Conservation (phyloP, 257 asterid genomes). For the Ehretia macrophylla region DNA sequence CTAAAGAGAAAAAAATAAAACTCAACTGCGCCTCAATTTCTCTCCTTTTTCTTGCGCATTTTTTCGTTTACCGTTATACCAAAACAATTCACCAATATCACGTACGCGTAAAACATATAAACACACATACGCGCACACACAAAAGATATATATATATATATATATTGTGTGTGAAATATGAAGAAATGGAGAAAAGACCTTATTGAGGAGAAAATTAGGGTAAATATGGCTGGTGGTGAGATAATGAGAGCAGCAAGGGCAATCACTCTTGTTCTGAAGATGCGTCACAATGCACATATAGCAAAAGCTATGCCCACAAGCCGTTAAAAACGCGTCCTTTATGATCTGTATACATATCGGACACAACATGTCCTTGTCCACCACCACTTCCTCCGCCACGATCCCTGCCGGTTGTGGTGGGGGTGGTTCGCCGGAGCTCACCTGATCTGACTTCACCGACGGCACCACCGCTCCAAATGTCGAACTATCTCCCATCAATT, state of each 20-base stretch:
- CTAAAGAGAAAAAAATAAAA: too few relatives aligned
- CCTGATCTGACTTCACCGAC: constrained; percentile 37
- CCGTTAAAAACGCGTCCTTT: constrained; percentile 77
- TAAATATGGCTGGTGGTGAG: constrained; percentile 59
- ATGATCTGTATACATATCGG: constrained; percentile 94
- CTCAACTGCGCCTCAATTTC: too few relatives aligned
- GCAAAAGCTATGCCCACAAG: constrained; percentile 94
- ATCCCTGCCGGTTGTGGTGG: constrained; percentile 6
- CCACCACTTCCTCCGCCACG: constrained; percentile 23
- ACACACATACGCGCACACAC: too few relatives aligned
- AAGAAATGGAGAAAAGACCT: constrained; percentile 52
- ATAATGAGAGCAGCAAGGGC: constrained; percentile 83
- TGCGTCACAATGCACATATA: constrained; percentile 86
- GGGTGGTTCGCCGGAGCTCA: constrained; percentile 12
- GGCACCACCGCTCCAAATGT: constrained; percentile 54
- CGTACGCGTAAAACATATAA: too few relatives aligned
- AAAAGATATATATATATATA: too few relatives aligned
- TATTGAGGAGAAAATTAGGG: constrained; percentile 92
- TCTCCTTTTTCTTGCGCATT: too few relatives aligned
- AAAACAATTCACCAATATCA: too few relatives aligned
- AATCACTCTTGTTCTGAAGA: constrained; percentile 77
- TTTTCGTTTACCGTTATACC: too few relatives aligned
- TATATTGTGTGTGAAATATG: too few relatives aligned
- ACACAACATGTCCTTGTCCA: constrained; percentile 73
- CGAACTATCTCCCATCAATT: constrained; percentile 36